Evolutionary conservation across 192 early-diverging fungal species (phyloP), one percentile per base, ranked within the genome.

Genomic region (Linnemannia exigua): DNA sequence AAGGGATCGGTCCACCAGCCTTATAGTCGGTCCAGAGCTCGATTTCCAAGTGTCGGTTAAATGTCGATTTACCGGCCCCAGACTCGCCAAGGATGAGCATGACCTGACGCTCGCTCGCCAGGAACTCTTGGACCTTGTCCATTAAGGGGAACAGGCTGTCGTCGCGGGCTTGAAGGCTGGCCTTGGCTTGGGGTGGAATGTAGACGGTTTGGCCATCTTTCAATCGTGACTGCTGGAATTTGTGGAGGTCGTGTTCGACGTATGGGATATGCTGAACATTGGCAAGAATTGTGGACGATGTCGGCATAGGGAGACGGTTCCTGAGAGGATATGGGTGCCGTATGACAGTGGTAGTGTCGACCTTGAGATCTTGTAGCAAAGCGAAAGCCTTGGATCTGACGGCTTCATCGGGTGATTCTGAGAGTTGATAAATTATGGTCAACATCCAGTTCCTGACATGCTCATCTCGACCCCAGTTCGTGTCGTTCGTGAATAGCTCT

Each of bases 61-160:
- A 74, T 0, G 20, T 58, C 33, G 72, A 74, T 58, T 74, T 74
- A 16, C 72, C 72, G 4, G 51, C 50, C n/a, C 72, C 72, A 51
- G 72, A 74, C n/a, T 74, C 72, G 1, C 72, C 72, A 14, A 70
- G 68, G 2, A 70, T 41, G 6, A 70, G 5, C 36, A 70, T 41
- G 9, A 70, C 68, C 33, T 44, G 68, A 0, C 68, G 36, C 1
- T 44, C 38, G 37, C 35, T 37, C 33, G 20, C 8, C 35, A 74
- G 17, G 17, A 74, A 74, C 0, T 74, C 72, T 11, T 54, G 25
- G 0, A 74, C 33, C 0, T 17, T 46, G 1, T 50, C 51, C 48
- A 35, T 46, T 6, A 74, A 19, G 2, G 72, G 72, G 17, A 74
- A n/a, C 0, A 22, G 19, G 12, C 58, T 31, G 0, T 58, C 20